Conservation (phyloP, 495 filamentous ascomycete species). For the Amorphotheca resinae region DNA sequence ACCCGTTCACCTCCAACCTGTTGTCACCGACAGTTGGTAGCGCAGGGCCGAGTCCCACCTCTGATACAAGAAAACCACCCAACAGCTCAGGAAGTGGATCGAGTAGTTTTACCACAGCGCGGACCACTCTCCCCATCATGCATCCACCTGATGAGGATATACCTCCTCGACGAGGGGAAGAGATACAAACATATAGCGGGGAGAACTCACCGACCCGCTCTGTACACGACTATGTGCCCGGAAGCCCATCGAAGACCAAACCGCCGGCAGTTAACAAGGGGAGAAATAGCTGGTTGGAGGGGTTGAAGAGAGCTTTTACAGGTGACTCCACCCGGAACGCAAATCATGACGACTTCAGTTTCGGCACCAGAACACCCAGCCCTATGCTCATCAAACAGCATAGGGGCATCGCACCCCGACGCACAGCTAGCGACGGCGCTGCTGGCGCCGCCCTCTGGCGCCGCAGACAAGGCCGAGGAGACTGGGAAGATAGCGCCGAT, state of each 20-base stretch:
- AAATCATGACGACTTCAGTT: not conserved
- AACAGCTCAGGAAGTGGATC: slow-evolving; percentile 26
- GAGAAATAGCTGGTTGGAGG: slow-evolving; percentile 33
- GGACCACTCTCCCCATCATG: slow-evolving; percentile 44
- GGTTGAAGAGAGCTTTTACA: slow-evolving; percentile 27
- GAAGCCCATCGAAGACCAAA: slow-evolving; percentile 33
- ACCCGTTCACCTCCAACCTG: slow-evolving; percentile 8
- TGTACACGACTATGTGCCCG: slow-evolving; percentile 2
- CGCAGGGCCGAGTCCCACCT: slow-evolving; percentile 6
- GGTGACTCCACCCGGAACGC: not conserved
- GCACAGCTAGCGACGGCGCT: slow-evolving; percentile 28
- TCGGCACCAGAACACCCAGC: slow-evolving; percentile 2
- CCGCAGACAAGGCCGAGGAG: slow-evolving; percentile 43
- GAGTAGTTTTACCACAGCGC: slow-evolving; percentile 41
- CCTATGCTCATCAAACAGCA: slow-evolving; percentile 1
- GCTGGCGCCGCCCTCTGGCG: slow-evolving; percentile 44
- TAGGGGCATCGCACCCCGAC: slow-evolving; percentile 5
- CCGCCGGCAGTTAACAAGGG: not conserved
- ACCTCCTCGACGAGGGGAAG: slow-evolving; percentile 28
- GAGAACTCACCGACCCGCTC: slow-evolving; percentile 43
- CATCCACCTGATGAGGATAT: slow-evolving; percentile 56
- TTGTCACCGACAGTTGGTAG: slow-evolving; percentile 7
- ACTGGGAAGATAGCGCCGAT: slow-evolving; percentile 35
- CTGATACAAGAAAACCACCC: slow-evolving; percentile 5
- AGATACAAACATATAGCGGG: slow-evolving; percentile 19